A percentile compares a stretch with the other conserved stretches of the same genome.
phyloP scores from a whole-genome alignment of 192 early-diverging fungal species.

The Rhizophagus prolifer region DNA sequence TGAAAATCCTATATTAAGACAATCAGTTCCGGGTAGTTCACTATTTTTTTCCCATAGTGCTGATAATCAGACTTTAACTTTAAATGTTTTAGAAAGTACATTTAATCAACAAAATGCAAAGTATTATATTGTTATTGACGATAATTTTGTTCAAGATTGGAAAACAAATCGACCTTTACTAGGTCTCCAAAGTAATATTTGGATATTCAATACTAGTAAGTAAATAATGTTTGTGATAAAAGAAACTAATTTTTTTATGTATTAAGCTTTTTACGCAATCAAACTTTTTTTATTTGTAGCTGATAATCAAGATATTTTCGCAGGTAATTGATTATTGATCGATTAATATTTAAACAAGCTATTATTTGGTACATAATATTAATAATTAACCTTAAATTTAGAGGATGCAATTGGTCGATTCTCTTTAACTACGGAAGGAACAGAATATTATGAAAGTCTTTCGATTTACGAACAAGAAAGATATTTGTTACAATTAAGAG shows the following conservation, averaged over 20 bases:
- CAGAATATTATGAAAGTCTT: not conserved
- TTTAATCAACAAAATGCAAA: constrained; percentile 5
- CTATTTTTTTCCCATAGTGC: not conserved
- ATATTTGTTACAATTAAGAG: no score
- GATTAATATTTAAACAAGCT: not conserved
- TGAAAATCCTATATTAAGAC: not conserved
- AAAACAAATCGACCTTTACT: not conserved
- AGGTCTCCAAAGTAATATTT: not conserved
- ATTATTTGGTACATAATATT: not conserved
- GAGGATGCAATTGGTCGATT: not conserved
- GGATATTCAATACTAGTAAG: constrained; percentile 3
- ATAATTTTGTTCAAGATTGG: not conserved
- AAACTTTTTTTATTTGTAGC: not conserved
- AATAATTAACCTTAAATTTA: not conserved
- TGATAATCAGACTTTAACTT: not conserved
- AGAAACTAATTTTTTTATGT: no score
- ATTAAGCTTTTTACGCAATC: no score
- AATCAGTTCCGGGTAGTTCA: not conserved
- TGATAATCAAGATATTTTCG: not conserved
- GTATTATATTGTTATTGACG: not conserved
- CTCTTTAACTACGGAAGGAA: not conserved
- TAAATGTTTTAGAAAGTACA: constrained; percentile 8
- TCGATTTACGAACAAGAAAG: no score
- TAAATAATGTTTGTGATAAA: not conserved
- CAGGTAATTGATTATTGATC: not conserved